Evolutionary conservation across 768 basidiomycete species (phyloP).

Genomic region (Termitomyces sp.): DNA sequence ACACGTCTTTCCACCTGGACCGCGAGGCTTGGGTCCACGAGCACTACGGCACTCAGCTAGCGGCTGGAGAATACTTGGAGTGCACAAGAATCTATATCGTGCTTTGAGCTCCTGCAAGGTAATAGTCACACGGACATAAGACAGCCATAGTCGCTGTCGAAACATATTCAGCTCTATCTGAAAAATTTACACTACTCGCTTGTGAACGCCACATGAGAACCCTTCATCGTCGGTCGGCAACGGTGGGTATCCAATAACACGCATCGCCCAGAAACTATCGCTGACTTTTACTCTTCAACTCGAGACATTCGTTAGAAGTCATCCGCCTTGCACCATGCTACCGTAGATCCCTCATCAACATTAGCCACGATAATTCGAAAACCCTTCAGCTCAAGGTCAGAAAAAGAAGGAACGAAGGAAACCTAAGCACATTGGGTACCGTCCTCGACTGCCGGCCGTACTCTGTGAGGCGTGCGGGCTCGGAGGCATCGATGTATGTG

Average conservation of each 20-base stretch:
- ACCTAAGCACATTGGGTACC: too few species aligned
- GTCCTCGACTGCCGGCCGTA: conserved; percentile 72
- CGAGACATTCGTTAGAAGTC: conserved; percentile 63
- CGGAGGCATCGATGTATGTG: conserved; percentile 45
- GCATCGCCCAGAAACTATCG: conserved; percentile 88
- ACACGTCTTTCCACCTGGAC: conserved; percentile 54
- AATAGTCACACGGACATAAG: conserved; percentile 51
- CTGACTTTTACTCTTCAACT: conserved; percentile 66
- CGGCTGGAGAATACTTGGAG: conserved; percentile 74
- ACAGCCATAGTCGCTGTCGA: conserved; percentile 80
- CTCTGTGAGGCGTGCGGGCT: conserved; percentile 59
- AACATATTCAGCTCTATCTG: too few species aligned
- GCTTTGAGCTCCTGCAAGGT: background rate
- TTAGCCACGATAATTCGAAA: too few species aligned
- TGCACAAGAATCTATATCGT: conserved; percentile 62
- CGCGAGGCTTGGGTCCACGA: conserved; percentile 31
- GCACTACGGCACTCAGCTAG: conserved; percentile 26
- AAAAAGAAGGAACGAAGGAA: too few species aligned
- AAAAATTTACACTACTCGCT: conserved; percentile 43
- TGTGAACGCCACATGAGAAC: conserved; percentile 88
- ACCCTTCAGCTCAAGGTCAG: too few species aligned
- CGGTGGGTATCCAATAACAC: conserved; percentile 81
- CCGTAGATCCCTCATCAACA: too few species aligned
- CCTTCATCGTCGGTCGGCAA: conserved; percentile 77
- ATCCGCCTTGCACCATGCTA: too few species aligned